Evolutionary conservation across 805 yeast genomes (phyloP), one percentile per base, ranked within the genome.

Genomic region (Jamesozyma lodderae): DNA sequence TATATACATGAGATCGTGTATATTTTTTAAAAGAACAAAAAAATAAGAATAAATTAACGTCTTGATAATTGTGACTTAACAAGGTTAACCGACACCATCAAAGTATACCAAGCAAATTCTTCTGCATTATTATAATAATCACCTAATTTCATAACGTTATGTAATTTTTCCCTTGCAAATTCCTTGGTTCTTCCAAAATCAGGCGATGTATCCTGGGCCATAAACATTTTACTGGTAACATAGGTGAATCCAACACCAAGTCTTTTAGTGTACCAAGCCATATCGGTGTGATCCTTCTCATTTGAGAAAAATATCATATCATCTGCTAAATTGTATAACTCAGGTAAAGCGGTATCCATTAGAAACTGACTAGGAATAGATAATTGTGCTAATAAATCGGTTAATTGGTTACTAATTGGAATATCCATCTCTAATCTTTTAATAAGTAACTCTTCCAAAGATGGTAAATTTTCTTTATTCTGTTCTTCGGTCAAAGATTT

Each of bases 231-330:
- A 28, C 81, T 64, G 27, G 80, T 73, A 2, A 82, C 81, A 57
- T 83, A 85, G 2, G 81, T 71, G 2, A 81, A 68, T 18, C 83
- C 72, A 13, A 90, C 55, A 7, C 82, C 72, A 13, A 81, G 64
- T 46, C 98, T 68, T 54, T 87, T 83, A n/a, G 94, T 67, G 59
- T 90, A 90, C 98, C 98, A 90, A 3, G 85, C 81, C 56, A 82
- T 79, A 58, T 86, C 95, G 15, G 64, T 48, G 33, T 53, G 52
- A 46, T 77, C 77, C 16, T 92, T 73, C 55, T 88, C 96, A 9
- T 88, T 92, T 0, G 95, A 77, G 48, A 75, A 77, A 59, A 63
- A 86, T 32, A 84, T 73, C 42, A 90, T 69, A 55, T 92, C 97
- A 62, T 90, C 97, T 10, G 86, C 70, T 40, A 88, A 67, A 37